These are phyloP conservation scores for Simplicillium sp. DNA, from an alignment of 2,329 filamentous ascomycete species.

Conservation along the genomic window DNA sequence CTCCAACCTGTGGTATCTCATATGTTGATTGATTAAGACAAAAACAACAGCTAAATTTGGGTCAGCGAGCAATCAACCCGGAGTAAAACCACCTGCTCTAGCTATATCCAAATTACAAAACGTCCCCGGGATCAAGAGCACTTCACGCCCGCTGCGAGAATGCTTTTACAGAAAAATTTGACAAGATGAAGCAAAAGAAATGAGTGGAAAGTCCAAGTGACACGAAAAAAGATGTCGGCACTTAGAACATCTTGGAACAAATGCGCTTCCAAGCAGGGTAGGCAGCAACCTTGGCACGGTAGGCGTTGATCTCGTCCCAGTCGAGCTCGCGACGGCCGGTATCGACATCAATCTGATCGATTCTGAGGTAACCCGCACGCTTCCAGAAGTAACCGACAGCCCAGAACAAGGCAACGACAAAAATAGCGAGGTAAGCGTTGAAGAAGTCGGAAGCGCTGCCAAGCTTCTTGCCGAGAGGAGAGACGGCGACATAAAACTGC, in stretches of 20 bases:
- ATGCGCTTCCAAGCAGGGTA: constrained; percentile 37
- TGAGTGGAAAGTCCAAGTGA: too few relatives aligned
- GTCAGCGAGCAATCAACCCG: too few relatives aligned
- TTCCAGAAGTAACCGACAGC: constrained; percentile 54
- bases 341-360: constrained; percentile 57
- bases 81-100: too few relatives aligned
- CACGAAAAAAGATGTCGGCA: neutral
- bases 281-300: constrained; percentile 34
- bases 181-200: neutral
- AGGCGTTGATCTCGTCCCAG: constrained; percentile 51
- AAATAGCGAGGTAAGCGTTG: constrained; percentile 41
- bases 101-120: too few relatives aligned
- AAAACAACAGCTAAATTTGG: too few relatives aligned
- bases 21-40: too few relatives aligned
- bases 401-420: constrained; percentile 46
- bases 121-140: too few relatives aligned
- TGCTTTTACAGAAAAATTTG: too few relatives aligned
- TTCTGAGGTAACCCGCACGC: constrained; percentile 46
- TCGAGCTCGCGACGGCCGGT: constrained; percentile 54
- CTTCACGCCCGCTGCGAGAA: too few relatives aligned
- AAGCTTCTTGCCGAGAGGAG: constrained; percentile 21
- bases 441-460: constrained; percentile 41
- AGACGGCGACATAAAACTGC: constrained; percentile 38
- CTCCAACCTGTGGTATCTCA: too few relatives aligned
- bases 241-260: constrained; percentile 22